phyloP scores from a whole-genome alignment of 306 rosid species.

The Canavalia gladiata region DNA sequence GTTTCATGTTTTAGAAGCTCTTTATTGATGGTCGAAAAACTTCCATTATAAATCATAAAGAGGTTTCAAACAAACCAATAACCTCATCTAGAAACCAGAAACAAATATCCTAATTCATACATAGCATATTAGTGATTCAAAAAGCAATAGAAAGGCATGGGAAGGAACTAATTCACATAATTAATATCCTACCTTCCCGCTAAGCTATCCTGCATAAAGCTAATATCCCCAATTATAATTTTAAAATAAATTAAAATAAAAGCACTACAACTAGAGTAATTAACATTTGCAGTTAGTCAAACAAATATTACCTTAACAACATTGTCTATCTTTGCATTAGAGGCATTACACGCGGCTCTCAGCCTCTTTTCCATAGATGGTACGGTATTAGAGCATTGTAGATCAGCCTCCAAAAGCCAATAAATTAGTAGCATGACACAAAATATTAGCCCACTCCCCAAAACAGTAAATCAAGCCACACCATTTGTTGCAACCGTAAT shows the following conservation, averaged over 20 bases:
- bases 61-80: not conserved
- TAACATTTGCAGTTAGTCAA: too few relatives aligned
- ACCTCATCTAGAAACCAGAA: not conserved
- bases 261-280: not conserved
- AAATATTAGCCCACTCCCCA: not conserved
- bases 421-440: constrained; percentile 31
- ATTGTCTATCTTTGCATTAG: constrained; percentile 69
- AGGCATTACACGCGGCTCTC: constrained; percentile 82
- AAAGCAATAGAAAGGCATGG: not conserved
- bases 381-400: constrained; percentile 73
- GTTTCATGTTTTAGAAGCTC: not conserved
- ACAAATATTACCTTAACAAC: constrained; percentile 66
- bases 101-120: constrained; percentile 9
- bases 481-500: too few relatives aligned
- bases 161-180: not conserved
- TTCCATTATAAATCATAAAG: not conserved
- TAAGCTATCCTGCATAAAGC: constrained; percentile 21
- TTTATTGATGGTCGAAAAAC: not conserved
- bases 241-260: too few relatives aligned
- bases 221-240: not conserved
- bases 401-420: constrained; percentile 73
- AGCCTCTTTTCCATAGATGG: constrained; percentile 85
- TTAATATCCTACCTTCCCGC: not conserved
- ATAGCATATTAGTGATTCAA: not conserved
- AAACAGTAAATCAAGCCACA: not conserved